Conservation (phyloP, 139 green algal genomes). For the Dunaliella primolecta region DNA sequence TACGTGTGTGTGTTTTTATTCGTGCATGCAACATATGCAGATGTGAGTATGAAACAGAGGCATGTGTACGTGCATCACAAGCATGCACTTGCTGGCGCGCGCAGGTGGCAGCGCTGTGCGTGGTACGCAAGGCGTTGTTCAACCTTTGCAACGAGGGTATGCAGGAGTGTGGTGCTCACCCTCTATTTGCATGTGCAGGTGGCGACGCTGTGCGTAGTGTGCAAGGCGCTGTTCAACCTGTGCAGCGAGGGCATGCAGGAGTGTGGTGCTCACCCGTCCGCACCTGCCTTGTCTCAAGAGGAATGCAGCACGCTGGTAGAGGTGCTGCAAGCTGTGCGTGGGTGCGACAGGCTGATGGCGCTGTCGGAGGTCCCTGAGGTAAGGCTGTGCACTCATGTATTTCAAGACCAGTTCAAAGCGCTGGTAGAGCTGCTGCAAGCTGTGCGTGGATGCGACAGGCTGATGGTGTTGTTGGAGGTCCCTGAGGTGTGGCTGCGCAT, state of each 20-base stretch:
- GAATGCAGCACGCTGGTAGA: background rate
- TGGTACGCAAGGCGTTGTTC: slow-evolving; percentile 47
- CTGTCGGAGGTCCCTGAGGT: background rate
- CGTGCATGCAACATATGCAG: no score
- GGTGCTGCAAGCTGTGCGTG: background rate
- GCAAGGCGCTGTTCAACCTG: slow-evolving; percentile 51
- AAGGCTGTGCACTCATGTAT: no score
- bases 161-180: background rate
- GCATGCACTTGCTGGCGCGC: no score
- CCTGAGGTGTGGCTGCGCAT: no score
- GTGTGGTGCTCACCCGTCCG: background rate
- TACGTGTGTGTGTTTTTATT: no score
- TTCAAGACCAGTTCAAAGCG: background rate
- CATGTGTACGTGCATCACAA: no score
- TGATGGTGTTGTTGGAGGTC: background rate
- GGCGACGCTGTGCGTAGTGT: slow-evolving; percentile 35
- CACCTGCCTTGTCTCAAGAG: background rate
- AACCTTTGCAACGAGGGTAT: slow-evolving; percentile 33
- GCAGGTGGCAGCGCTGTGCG: slow-evolving; percentile 31
- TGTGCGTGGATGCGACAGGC: background rate
- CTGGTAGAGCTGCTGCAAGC: background rate
- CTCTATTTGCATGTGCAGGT: no score
- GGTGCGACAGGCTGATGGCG: background rate
- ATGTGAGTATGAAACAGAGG: no score
- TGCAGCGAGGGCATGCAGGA: slow-evolving; percentile 17